Evolutionary conservation across 2,329 filamentous ascomycete genomes (phyloP).

Genomic region (Penicillium oxalicum): DNA sequence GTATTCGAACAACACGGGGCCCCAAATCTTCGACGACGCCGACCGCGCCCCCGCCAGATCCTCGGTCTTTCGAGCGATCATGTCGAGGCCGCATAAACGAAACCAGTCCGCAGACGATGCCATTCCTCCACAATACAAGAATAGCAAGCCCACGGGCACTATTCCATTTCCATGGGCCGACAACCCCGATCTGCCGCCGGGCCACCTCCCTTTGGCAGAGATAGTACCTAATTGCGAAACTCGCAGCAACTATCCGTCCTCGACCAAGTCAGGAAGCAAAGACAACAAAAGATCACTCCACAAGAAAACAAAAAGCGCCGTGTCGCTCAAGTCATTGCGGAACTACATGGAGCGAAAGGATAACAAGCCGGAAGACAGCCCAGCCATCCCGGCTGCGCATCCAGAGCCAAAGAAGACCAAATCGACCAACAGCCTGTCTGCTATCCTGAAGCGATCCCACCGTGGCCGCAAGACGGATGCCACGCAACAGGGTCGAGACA

Average conservation of each 20-base stretch:
- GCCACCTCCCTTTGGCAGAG: slow-evolving; percentile 33
- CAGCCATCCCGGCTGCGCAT: slow-evolving; percentile 31
- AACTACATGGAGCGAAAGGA: slow-evolving; percentile 45
- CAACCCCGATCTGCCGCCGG: slow-evolving; percentile 39
- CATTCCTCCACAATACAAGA: slow-evolving; percentile 25
- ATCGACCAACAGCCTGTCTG: slow-evolving; percentile 74
- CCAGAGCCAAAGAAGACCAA: slow-evolving; percentile 64
- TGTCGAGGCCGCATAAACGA: slow-evolving; percentile 47
- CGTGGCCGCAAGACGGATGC: slow-evolving; percentile 60
- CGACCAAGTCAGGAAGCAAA: slow-evolving; percentile 37
- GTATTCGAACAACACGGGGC: slow-evolving; percentile 27
- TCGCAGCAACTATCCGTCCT: slow-evolving; percentile 18
- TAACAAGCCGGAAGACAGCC: slow-evolving; percentile 26
- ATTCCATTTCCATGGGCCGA: slow-evolving; percentile 43
- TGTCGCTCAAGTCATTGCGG: slow-evolving; percentile 47
- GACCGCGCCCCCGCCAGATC: slow-evolving; percentile 33
- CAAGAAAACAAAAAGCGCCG: slow-evolving; percentile 51
- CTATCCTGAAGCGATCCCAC: slow-evolving; percentile 66
- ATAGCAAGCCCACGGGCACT: slow-evolving; percentile 38
- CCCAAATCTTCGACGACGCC: slow-evolving; percentile 36
- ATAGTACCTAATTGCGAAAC: slow-evolving; percentile 35
- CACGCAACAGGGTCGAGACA: slow-evolving; percentile 56
- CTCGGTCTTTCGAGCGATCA: slow-evolving; percentile 49
- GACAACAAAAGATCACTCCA: slow-evolving; percentile 37
- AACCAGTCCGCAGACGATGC: slow-evolving; percentile 38